phyloP scores from a whole-genome alignment of 176 grass and related monocot species.

The Bromus sterilis region DNA sequence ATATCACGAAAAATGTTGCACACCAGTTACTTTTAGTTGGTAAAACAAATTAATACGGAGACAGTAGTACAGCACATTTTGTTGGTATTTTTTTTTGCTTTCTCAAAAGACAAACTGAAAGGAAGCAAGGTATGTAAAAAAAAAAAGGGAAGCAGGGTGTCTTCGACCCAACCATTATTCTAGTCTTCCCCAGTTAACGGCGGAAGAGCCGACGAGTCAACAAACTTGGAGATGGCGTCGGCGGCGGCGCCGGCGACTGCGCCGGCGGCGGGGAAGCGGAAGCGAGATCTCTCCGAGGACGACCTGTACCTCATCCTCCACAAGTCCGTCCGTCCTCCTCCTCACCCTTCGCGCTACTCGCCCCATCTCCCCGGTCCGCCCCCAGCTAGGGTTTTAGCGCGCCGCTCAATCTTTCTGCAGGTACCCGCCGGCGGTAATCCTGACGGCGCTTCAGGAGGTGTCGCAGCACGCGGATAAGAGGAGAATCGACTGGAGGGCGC shows the following conservation, averaged over 20 bases:
- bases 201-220: neutral
- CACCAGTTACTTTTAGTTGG: no score
- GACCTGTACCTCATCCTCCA: constrained; percentile 63
- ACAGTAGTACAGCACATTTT: no score
- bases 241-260: neutral
- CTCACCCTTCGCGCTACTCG: neutral
- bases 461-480: constrained; percentile 25
- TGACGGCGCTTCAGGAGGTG: constrained; percentile 74
- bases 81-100: no score
- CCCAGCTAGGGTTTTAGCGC: constrained; percentile 55
- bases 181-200: neutral
- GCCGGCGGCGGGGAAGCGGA: constrained; percentile 28
- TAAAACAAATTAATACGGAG: no score
- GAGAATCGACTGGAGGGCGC: constrained; percentile 58
- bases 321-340: constrained; percentile 23
- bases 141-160: no score
- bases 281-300: constrained; percentile 61
- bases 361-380: neutral
- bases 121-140: no score
- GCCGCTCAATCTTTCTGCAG: constrained; percentile 19
- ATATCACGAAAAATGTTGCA: no score
- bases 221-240: neutral
- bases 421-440: constrained; percentile 66
- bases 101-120: no score
- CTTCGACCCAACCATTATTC: no score